These are phyloP conservation scores for Collybia mongolica DNA, from an alignment of 768 basidiomycete species.

Conservation along the genomic window DNA sequence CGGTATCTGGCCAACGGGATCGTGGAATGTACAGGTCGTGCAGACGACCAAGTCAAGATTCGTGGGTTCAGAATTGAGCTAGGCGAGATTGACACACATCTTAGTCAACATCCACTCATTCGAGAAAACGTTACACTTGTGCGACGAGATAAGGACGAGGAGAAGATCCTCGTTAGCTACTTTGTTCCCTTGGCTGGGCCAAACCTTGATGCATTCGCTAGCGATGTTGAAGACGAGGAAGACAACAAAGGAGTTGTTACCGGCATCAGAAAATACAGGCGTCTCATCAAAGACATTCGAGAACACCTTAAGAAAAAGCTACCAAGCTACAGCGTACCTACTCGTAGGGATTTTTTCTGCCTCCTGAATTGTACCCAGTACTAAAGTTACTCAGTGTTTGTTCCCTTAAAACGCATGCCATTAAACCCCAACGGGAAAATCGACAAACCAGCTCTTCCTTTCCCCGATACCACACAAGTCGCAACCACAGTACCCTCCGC, in stretches of 20 bases:
- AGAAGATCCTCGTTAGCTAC: conserved; percentile 97
- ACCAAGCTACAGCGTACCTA: conserved; percentile 91
- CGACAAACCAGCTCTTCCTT: conserved; percentile 96
- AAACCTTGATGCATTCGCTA: conserved; percentile 65
- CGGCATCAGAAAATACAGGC: conserved; percentile 83
- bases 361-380: conserved; percentile 1
- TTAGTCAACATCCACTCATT: conserved; percentile 89
- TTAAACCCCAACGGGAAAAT: conserved; percentile 99
- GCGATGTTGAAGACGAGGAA: conserved; percentile 57
- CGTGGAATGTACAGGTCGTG: conserved; percentile 96
- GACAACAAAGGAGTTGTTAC: conserved; percentile 61
- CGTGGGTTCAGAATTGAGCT: conserved; percentile 98
- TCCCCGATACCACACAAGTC: conserved; percentile 90
- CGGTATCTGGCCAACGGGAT: conserved; percentile 89
- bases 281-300: conserved; percentile 89
- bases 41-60: conserved; percentile 99
- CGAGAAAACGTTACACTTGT: conserved; percentile 99
- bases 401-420: conserved; percentile 93
- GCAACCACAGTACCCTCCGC: conserved; percentile 36
- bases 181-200: conserved; percentile 85
- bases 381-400: conserved; percentile 65
- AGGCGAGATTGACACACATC: conserved; percentile 95
- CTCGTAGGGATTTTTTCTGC: conserved; percentile 51
- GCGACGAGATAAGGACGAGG: conserved; percentile 96
- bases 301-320: conserved; percentile 97